phyloP scores from a whole-genome alignment of 164 flowering plant species.

The Nelumbo lutea region DNA sequence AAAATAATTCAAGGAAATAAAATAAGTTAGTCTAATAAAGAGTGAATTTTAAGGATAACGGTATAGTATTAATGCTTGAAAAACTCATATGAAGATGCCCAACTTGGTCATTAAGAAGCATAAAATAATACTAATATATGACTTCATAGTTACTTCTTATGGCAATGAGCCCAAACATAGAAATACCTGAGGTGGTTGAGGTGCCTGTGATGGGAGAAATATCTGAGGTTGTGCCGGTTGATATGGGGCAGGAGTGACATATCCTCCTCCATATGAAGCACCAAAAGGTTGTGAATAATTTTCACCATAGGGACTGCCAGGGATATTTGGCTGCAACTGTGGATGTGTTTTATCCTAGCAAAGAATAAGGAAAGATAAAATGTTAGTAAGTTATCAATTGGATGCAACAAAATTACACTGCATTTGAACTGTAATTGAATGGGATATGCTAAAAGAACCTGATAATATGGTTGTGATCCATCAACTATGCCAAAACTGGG shows the following conservation, averaged over 20 bases:
- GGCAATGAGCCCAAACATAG: not conserved
- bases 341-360: conserved; percentile 12
- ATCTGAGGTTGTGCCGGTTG: conserved; percentile 47
- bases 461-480: conserved; percentile 48
- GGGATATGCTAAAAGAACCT: conserved; percentile 28
- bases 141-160: no score
- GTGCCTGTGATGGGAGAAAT: conserved; percentile 62
- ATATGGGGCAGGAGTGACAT: conserved; percentile 42
- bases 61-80: no score
- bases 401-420: not conserved
- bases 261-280: conserved; percentile 43
- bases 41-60: no score
- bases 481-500: conserved; percentile 28
- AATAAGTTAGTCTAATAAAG: no score
- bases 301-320: conserved; percentile 51
- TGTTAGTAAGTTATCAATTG: not conserved
- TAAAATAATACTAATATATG: no score
- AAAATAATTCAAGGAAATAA: conserved; percentile 8
- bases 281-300: conserved; percentile 46
- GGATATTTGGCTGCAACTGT: conserved; percentile 36
- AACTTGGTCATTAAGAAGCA: no score
- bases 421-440: not conserved
- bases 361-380: not conserved
- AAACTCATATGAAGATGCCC: no score
- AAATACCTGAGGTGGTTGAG: conserved; percentile 47